Percentiles rank a stretch among this genome's conserved stretches.
Conservation (phyloP, 2,329 filamentous ascomycete genomes). For the Botrytis paeoniae region DNA sequence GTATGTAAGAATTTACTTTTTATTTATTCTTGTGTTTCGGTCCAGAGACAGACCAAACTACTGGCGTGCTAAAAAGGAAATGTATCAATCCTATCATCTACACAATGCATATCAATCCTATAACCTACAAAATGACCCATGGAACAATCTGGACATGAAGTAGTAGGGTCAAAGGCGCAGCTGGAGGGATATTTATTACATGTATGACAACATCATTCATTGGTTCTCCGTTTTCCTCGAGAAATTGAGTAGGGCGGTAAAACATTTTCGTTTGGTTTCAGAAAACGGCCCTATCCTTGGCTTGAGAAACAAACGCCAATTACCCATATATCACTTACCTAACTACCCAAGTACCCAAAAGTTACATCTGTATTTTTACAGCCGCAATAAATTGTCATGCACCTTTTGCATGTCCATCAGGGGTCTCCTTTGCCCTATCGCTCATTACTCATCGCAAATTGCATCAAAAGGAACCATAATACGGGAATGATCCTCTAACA, state of each 20-base stretch:
- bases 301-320: slow-evolving; percentile 15
- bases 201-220: neutral
- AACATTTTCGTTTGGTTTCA: slow-evolving; percentile 19
- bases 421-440: neutral
- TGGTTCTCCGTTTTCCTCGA: neutral
- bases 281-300: slow-evolving; percentile 1
- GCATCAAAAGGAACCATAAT: neutral
- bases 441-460: neutral
- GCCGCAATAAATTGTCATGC: neutral
- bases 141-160: neutral
- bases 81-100: neutral
- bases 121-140: neutral
- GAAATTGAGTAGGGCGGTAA: slow-evolving; percentile 10
- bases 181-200: neutral
- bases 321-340: neutral
- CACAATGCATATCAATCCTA: neutral
- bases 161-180: neutral
- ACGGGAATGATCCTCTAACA: neutral
- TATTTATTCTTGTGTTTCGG: slow-evolving; percentile 3
- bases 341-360: neutral
- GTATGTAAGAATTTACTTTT: slow-evolving; percentile 3
- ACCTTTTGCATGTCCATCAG: neutral
- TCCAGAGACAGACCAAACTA: neutral
- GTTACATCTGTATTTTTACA: neutral
- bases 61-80: neutral